A percentile compares a stretch with the other conserved stretches of the same genome.
phyloP scores from a whole-genome alignment of 139 green algal genomes.

The Picochlorum sp. region DNA sequence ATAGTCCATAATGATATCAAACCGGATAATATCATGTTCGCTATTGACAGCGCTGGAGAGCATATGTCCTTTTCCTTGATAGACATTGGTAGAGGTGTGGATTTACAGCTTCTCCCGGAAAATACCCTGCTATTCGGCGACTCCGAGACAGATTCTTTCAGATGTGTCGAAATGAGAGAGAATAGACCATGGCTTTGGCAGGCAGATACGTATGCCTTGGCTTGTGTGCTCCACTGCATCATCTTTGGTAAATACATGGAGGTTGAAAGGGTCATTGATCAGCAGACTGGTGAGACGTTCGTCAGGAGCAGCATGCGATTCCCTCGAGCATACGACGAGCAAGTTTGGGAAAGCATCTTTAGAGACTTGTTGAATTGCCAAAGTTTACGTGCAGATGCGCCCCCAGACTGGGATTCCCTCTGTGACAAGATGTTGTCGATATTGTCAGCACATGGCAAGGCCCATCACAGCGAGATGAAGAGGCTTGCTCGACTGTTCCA shows the following conservation, averaged over 20 bases:
- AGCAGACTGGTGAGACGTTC: constrained; percentile 6
- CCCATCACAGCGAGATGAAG: too few relatives aligned
- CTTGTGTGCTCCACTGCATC: constrained; percentile 28
- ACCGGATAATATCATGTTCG: constrained; percentile 43
- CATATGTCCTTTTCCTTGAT: constrained; percentile 29
- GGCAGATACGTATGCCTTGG: constrained; percentile 32
- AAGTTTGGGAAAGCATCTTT: constrained; percentile 35
- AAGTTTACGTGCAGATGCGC: too few relatives aligned
- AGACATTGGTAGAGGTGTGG: constrained; percentile 41
- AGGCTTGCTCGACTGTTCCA: too few relatives aligned
- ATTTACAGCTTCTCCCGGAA: constrained; percentile 36
- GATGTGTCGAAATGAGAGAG: constrained; percentile 48
- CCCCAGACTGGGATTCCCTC: too few relatives aligned
- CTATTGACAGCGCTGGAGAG: constrained; percentile 2
- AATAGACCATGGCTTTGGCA: constrained; percentile 28
- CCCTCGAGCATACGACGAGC: constrained; percentile 28
- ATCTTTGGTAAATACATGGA: constrained; percentile 45
- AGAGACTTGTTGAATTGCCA: constrained; percentile 27
- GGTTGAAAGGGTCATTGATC: constrained; percentile 28
- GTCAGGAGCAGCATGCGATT: constrained; percentile 20
- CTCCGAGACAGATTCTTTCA: constrained; percentile 32
- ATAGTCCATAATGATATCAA: constrained; percentile 42
- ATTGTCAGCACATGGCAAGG: too few relatives aligned
- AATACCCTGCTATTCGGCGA: constrained; percentile 22
- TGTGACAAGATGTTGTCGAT: too few relatives aligned